Evolutionary conservation across 305 asterid species (phyloP).

Genomic region (Ajuga reptans): DNA sequence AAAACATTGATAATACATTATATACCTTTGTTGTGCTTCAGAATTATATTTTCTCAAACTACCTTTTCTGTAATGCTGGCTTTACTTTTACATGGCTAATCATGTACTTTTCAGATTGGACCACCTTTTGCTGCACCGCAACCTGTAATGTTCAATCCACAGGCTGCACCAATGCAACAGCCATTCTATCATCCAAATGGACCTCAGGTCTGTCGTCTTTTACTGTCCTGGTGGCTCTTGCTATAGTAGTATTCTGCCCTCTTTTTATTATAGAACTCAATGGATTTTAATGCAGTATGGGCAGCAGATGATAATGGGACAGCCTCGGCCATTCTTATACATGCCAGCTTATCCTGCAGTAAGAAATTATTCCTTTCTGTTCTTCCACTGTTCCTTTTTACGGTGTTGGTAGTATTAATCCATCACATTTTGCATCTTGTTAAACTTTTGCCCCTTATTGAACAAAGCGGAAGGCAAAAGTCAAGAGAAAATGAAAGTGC

Average conservation of each 20-base stretch:
- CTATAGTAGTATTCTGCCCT: not conserved
- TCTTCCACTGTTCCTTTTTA: not conserved
- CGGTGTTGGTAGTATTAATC: not conserved
- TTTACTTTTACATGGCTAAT: conserved; percentile 20
- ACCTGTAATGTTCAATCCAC: conserved; percentile 68
- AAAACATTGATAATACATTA: too few relatives aligned
- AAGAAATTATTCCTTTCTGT: conserved; percentile 30
- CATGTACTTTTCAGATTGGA: conserved; percentile 44
- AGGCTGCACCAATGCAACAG: conserved; percentile 54
- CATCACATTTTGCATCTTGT: not conserved
- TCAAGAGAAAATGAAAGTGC: too few relatives aligned
- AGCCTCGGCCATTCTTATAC: conserved; percentile 73
- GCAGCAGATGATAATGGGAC: conserved; percentile 90
- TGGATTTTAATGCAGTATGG: conserved; percentile 45
- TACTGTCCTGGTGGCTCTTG: not conserved
- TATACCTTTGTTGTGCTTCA: not conserved
- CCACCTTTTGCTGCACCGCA: conserved; percentile 57
- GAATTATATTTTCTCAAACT: not conserved
- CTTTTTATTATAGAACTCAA: conserved; percentile 15
- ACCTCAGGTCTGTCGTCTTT: conserved; percentile 58
- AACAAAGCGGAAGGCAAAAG: too few relatives aligned
- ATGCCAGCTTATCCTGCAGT: conserved; percentile 74
- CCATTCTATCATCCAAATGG: conserved; percentile 80
- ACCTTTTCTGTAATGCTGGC: not conserved
- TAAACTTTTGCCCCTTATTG: not conserved